These are phyloP conservation scores for Talaromyces adpressus DNA, from an alignment of 495 filamentous ascomycete species.

Conservation along the genomic window DNA sequence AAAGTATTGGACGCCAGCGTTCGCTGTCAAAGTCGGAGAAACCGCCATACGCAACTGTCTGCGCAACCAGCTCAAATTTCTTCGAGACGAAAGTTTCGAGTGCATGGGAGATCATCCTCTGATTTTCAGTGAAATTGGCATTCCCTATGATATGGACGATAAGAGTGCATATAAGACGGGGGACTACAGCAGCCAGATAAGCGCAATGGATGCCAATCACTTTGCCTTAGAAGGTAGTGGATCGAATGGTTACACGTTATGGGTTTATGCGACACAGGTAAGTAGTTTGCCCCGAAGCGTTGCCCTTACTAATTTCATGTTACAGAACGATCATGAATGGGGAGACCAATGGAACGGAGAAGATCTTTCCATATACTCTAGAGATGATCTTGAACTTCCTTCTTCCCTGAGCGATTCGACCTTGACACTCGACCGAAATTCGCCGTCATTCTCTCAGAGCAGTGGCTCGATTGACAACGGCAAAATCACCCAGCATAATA, in stretches of 20 bases:
- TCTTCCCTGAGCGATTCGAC: conserved; percentile 21
- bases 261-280: conserved; percentile 76
- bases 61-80: conserved; percentile 80
- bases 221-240: conserved; percentile 79
- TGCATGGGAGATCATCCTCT: conserved; percentile 88
- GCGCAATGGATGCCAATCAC: conserved; percentile 95
- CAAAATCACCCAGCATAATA: conserved; percentile 57
- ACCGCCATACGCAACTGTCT: conserved; percentile 94
- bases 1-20: conserved; percentile 76
- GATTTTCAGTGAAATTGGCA: conserved; percentile 91
- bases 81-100: conserved; percentile 80
- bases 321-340: conserved; percentile 75
- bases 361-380: conserved; percentile 83
- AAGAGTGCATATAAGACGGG: conserved; percentile 94
- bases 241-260: conserved; percentile 79
- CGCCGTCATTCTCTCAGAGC: conserved; percentile 52
- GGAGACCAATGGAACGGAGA: conserved; percentile 98
- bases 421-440: conserved; percentile 40
- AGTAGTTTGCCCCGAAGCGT: conserved; percentile 8
- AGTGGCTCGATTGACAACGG: conserved; percentile 47
- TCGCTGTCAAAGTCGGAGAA: conserved; percentile 89
- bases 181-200: conserved; percentile 86
- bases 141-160: conserved; percentile 98
- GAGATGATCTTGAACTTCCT: conserved; percentile 66
- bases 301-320: not conserved